A percentile compares a stretch with the other conserved stretches of the same genome.
These are phyloP conservation scores for Tetracladium maxilliforme DNA, from an alignment of 2,329 filamentous ascomycete genomes.

Conservation along the genomic window DNA sequence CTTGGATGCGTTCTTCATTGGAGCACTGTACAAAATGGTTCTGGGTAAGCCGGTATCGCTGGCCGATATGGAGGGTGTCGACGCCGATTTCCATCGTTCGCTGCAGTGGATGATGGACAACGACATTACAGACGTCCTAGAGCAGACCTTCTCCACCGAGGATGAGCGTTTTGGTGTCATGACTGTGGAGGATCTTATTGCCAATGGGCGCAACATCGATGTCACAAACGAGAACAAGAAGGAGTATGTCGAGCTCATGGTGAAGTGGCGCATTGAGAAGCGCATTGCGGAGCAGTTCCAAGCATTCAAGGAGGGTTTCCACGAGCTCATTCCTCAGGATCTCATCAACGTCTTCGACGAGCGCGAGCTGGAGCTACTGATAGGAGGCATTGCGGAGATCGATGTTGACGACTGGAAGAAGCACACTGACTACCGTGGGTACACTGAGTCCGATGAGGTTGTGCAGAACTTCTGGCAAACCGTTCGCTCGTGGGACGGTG, in stretches of 20 bases:
- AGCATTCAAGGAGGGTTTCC: conserved; percentile 93
- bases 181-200: conserved; percentile 86
- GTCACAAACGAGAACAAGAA: conserved; percentile 99
- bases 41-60: conserved; percentile 82
- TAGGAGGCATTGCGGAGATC: conserved; percentile 98
- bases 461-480: conserved; percentile 99
- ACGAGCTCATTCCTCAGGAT: conserved; percentile 91
- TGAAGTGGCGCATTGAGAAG: conserved; percentile 98
- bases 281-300: conserved; percentile 97
- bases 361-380: conserved; percentile 87
- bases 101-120: conserved; percentile 97
- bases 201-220: conserved; percentile 77
- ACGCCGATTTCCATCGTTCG: conserved; percentile 93
- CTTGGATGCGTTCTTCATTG: conserved; percentile 97
- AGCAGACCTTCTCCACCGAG: conserved; percentile 92
- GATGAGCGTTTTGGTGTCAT: conserved; percentile 95
- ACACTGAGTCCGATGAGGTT: conserved; percentile 94
- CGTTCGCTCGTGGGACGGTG: conserved; percentile 90
- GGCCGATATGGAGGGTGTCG: conserved; percentile 96
- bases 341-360: conserved; percentile 98
- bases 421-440: conserved; percentile 96
- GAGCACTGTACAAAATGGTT: conserved; percentile 99
- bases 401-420: conserved; percentile 99
- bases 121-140: conserved; percentile 86
- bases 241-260: conserved; percentile 96